Base-by-base conservation (phyloP, 768 basidiomycete genomes). In the Kwoniella europaea region DNA sequence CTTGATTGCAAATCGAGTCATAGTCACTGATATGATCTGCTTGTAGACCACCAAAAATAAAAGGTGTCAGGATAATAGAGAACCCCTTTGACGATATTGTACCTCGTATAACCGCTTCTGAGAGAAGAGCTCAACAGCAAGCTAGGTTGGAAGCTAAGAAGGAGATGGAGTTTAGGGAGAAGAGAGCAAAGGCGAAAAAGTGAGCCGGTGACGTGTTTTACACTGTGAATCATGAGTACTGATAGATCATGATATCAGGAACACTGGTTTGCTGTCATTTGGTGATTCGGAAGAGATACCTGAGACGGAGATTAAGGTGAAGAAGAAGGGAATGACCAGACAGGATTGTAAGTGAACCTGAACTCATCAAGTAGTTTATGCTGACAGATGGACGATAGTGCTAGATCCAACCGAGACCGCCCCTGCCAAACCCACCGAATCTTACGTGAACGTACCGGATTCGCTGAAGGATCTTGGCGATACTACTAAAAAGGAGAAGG, bases 41-140 rank as follows among this genome's bases (percentile, higher is more conserved):
- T 63, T 63, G 0, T 75, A 94, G 94, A 74, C 94, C 97, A 2
- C 94, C 96, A 0, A 94, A 91, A 81, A 96, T 99, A 82, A 91
- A 90, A 76, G 88, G 88, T 1, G 87, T 96, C 35, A 88, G 90
- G 10, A 91, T 99, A 63, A 80, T 93, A 41, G 94, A 97, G 64
- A 96, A 98, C 79, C 96, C 97, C 0, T 98, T 97, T 82, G 88
- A 91, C 65, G 95, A 98, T 79, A 97, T 98, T 74, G 88, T 94
- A 46, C 96, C 96, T 4, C 90, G 97, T 27, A 99, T 98, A 71
- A 99, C 97, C 1, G 94, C 94, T 1, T 93, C 90, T 2, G 97
- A 98, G 85, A 91, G 91, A 72, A 88, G 90, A 52, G 90, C 87
- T 0, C 97, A 99, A 81, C 90, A 90, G 71, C 87, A 88, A 65